Conservation (phyloP, 2,329 filamentous ascomycete genomes). For the Microcyclosporella mali region DNA sequence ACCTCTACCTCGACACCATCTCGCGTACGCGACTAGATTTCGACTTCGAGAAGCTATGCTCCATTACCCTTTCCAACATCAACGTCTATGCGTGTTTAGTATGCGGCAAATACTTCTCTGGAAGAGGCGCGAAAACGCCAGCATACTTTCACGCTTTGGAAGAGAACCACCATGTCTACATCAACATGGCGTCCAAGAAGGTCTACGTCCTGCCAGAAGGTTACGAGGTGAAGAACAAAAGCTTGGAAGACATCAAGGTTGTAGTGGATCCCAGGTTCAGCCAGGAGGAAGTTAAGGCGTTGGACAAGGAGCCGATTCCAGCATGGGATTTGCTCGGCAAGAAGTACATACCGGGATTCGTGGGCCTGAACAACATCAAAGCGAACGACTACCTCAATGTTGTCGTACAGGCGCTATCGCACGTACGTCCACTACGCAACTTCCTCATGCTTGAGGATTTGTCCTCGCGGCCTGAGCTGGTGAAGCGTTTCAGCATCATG, state of each 20-base stretch:
- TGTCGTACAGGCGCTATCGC: conserved; percentile 81
- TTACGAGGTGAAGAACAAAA: conserved; percentile 92
- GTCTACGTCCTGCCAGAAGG: conserved; percentile 92
- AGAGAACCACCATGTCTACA: conserved; percentile 91
- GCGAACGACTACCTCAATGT: conserved; percentile 99
- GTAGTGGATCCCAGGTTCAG: conserved; percentile 87
- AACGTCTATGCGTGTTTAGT: conserved; percentile 97
- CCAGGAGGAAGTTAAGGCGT: conserved; percentile 68
- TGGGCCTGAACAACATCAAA: conserved; percentile 99
- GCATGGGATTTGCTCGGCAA: conserved; percentile 75
- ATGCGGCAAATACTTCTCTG: conserved; percentile 97
- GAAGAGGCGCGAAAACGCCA: conserved; percentile 85
- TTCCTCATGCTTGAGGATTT: conserved; percentile 87
- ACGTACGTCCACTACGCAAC: conserved; percentile 83
- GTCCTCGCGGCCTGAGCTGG: conserved; percentile 67
- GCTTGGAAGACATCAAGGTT: conserved; percentile 95
- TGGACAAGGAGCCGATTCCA: conserved; percentile 60
- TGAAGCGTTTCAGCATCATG: conserved; percentile 79
- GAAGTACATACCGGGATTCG: conserved; percentile 86
- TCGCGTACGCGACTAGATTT: conserved; percentile 90
- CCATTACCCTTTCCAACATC: conserved; percentile 91
- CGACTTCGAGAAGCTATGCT: conserved; percentile 98
- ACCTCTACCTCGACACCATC: conserved; percentile 97
- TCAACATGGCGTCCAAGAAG: conserved; percentile 91
- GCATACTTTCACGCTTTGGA: conserved; percentile 97